These are phyloP conservation scores for Melastoma candidum DNA, from an alignment of 441 rosid species.

Conservation along the genomic window DNA sequence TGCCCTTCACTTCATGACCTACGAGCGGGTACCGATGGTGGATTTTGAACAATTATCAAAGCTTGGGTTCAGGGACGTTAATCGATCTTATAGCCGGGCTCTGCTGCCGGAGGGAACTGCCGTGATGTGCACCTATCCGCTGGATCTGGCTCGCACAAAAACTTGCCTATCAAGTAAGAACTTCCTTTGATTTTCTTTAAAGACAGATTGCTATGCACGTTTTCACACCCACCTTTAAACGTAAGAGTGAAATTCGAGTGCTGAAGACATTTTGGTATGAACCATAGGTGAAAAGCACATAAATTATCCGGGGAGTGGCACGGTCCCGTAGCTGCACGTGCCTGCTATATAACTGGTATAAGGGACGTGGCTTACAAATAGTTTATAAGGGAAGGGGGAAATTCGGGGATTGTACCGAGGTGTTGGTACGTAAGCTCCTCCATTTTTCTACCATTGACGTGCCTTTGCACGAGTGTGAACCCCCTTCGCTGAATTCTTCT, in stretches of 20 bases:
- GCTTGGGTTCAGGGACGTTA: conserved; percentile 76
- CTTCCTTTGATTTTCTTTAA: conserved; percentile 10
- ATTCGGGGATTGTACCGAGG: conserved; percentile 78
- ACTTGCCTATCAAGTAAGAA: conserved; percentile 85
- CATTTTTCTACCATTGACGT: too few relatives aligned
- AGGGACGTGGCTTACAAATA: conserved; percentile 49
- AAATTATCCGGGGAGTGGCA: conserved; percentile 26
- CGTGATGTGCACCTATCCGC: conserved; percentile 86
- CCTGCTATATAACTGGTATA: conserved; percentile 65
- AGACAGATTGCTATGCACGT: background rate
- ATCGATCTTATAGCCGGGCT: conserved; percentile 89
- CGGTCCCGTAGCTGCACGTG: conserved; percentile 25
- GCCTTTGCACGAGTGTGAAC: too few relatives aligned
- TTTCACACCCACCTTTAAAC: background rate
- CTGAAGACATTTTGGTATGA: conserved; percentile 2
- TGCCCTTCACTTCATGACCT: conserved; percentile 94
- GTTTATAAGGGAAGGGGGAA: conserved; percentile 76
- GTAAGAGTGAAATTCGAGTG: too few relatives aligned
- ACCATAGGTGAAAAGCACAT: conserved; percentile 44
- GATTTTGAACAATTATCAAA: conserved; percentile 57
- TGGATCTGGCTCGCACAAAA: conserved; percentile 93
- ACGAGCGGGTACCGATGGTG: conserved; percentile 83
- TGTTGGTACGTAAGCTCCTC: conserved; percentile 37
- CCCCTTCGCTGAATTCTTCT: background rate
- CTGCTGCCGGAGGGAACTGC: conserved; percentile 94